Evolutionary conservation across 2,329 filamentous ascomycete genomes (phyloP).

Genomic region (Didymella keratinophila): DNA sequence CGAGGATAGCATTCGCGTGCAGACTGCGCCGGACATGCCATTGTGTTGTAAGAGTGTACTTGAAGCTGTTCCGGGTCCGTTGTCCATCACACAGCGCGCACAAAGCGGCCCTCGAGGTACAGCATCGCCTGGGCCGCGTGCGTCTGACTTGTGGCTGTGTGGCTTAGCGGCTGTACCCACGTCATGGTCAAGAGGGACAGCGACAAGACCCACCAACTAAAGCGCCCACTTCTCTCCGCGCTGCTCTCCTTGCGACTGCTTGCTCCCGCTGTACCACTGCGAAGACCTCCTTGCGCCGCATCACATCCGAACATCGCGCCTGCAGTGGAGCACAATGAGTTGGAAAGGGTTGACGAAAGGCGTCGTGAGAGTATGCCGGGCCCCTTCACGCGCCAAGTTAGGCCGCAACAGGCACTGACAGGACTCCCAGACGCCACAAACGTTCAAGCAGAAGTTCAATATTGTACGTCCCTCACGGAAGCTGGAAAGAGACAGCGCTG

Average conservation of each 20-base stretch:
- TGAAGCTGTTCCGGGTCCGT: neutral
- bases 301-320: slow-evolving; percentile 16
- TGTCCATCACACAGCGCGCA: neutral
- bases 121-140: slow-evolving; percentile 3
- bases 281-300: slow-evolving; percentile 10
- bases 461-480: slow-evolving; percentile 59
- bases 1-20: neutral
- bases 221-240: slow-evolving; percentile 19
- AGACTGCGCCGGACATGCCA: neutral
- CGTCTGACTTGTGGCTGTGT: neutral
- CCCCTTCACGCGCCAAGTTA: slow-evolving; percentile 19
- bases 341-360: slow-evolving; percentile 96
- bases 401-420: slow-evolving; percentile 35
- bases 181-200: slow-evolving; percentile 8
- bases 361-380: slow-evolving; percentile 73
- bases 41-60: neutral
- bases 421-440: slow-evolving; percentile 76
- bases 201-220: slow-evolving; percentile 12
- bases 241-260: slow-evolving; percentile 7
- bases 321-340: slow-evolving; percentile 71
- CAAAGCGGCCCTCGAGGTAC: neutral
- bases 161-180: slow-evolving; percentile 4
- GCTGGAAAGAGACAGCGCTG: neutral
- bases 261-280: slow-evolving; percentile 5
- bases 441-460: slow-evolving; percentile 90